Base-by-base conservation (phyloP, 495 filamentous ascomycete species). In the Hypoxylon lenormandii region DNA sequence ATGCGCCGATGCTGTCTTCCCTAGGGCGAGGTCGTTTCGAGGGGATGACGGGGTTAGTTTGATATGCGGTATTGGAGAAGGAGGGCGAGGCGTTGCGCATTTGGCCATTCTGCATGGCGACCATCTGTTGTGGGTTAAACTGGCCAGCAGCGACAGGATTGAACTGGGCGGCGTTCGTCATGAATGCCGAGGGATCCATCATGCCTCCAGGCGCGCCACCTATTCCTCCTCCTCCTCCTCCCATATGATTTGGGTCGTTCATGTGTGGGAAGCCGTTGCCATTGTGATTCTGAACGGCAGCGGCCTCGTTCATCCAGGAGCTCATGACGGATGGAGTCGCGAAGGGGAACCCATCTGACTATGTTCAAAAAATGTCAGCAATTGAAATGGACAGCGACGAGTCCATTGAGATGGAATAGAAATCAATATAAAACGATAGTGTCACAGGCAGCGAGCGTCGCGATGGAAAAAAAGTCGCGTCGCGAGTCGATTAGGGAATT, bases 1-100 rank as follows among this genome's bases (percentile, higher is more conserved):
- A 97, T 80, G 90, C 89, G 56, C 86, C 87, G 66, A 95, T 85
- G 61, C 87, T 91, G 79, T 97, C 93, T 79, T 96, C 92, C 69
- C 86, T 80, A 23, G 92, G 91, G 59, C 93, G 86, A 36, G 91
- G 86, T 71, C 93, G 86, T 77, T 97, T 97, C 3, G 93, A 92
- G 55, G 94, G 94, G 60, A 97, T 87, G 76, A 96, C 88, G 36
- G 90, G 84, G 79, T 93, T 90, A 30, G 89, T 90, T 72, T 90
- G 88, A 80, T 92, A 92, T 70, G 86, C 88, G n/a, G 88, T 85
- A 64, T 84, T 82, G 48, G 79, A 56, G 79, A 92, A 94, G 49
- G 88, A 87, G 28, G 92, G 91, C 37, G 91, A 92, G 37, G 88
- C 87, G 79, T 93, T 93, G 79, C 91, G 89, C 79, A 89, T 87